Base-by-base conservation (phyloP, 1,284 basidiomycete species). In the Prillingera fragicola region DNA sequence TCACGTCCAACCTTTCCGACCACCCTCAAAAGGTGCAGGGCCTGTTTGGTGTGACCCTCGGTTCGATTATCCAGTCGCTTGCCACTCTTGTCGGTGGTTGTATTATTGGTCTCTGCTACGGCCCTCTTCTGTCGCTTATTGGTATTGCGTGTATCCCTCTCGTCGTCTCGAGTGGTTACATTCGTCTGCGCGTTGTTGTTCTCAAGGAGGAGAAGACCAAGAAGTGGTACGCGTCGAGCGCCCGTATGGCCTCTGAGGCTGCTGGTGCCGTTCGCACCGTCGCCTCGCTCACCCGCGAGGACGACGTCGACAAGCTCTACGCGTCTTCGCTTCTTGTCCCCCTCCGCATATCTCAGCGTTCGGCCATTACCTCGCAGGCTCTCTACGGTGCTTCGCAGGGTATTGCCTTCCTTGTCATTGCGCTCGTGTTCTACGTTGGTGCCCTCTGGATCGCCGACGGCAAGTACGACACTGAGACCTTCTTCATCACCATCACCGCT, bases 11-110 rank as follows among this genome's bases (percentile, higher is more conserved):
- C 40, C 73, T 98, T 33, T 84, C 87, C 44, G 88, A 92, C 48
- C 85, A 88, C 60, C 86, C 94, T 21, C 87, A 94, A 62, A 95
- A 92, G 67, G 80, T 96, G 55, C 86, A 84, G 50, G 89, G 90
- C 53, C 75, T 96, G 31, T 88, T 87, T 38, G 92, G 92, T 47
- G 76, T 87, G 47, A 95, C 91, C 4, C 78, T 95, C 22, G 87
- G 85, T 28, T 73, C 82, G n/a, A 87, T 97, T 59, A 74, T 95
- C 7, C 90, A 95, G 72, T 80, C 80, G 43, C 59, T 79, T 10
- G 67, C 84, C 1, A 94, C 88, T 18, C 73, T 96, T 26, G 63
- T 91, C 38, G 75, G 78, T n/a, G 89, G 89, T 31, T 74, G 79
- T 27, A 72, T 87, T 56, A 77, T 92, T 48, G 88, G 87, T 67